Percentiles rank a stretch among this genome's conserved stretches.
Evolutionary conservation across 345 rosid species (phyloP).

Genomic region (Salix suchowensis): DNA sequence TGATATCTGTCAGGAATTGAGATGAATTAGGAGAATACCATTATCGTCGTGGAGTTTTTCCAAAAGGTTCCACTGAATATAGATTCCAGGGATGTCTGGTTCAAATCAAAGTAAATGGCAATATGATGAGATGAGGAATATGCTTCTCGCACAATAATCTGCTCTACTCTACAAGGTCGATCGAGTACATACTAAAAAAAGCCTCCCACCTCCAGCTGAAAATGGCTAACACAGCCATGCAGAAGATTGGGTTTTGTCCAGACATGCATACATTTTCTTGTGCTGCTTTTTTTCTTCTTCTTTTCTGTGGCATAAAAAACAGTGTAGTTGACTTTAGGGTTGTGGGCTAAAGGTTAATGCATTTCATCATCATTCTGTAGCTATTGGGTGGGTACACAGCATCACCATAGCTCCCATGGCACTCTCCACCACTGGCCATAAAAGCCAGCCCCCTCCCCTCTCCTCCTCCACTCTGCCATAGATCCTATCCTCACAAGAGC

Average conservation of each 20-base stretch:
- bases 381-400: constrained; percentile 42
- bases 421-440: constrained; percentile 19
- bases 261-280: not conserved
- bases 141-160: too few relatives aligned
- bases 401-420: constrained; percentile 16
- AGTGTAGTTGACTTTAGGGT: constrained; percentile 40
- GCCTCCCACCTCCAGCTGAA: not conserved
- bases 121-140: too few relatives aligned
- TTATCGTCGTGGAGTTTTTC: too few relatives aligned
- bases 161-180: too few relatives aligned
- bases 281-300: too few relatives aligned
- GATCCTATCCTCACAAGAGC: not conserved
- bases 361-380: constrained; percentile 40
- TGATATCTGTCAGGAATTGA: too few relatives aligned
- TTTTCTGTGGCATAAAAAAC: not conserved
- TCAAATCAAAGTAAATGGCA: too few relatives aligned
- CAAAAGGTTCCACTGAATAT: too few relatives aligned
- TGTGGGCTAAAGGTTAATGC: constrained; percentile 29
- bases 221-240: not conserved
- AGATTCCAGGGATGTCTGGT: too few relatives aligned
- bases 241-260: not conserved
- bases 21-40: too few relatives aligned
- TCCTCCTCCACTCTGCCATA: constrained; percentile 8
- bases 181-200: too few relatives aligned
- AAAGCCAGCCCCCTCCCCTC: constrained; percentile 19